Base-by-base conservation (phyloP, 805 yeast species). In the Saturnispora besseyi region DNA sequence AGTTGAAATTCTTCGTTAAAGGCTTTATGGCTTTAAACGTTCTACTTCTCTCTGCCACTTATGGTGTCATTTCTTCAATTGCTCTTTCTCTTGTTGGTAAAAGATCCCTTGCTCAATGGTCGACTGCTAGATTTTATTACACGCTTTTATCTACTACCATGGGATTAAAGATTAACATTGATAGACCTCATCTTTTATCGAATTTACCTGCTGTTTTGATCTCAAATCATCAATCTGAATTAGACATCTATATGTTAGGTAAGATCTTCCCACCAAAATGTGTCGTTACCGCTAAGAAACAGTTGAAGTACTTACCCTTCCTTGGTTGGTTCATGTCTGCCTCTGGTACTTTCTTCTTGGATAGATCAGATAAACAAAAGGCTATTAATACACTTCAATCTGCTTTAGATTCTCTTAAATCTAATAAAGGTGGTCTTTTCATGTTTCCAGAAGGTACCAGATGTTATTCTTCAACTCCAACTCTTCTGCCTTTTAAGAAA, bases 391-490 rank as follows among this genome's bases (percentile, higher is more conserved):
- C 93, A 9, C 77, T 93, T 63, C 82, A 82, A 48, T 65, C 68
- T 12, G 96, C 97, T 4, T 74, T 87, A 48, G 65, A 67, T 10
- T 72, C 72, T 26, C 73, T 93, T 64, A 82, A 81, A 62, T 61
- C 64, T 4, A 72, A 81, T 45, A 79, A 81, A 61, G 82, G 90
- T 58, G 87, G 84, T 13, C 74, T 93, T 24, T 93, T 83, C 76
- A 80, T 93, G 69, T 93, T 90, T 74, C 96, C 98, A 26, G 99
- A 93, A 68, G 99, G 99, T 28, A 93, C 99, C 2, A 79, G 99
- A 67, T 88, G 97, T 0, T 85, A 83, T 55, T 69, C 84, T 10
- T 67, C 77, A 24, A 74, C 74, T 33, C 82, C 95, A 46, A 79
- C 74, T 3, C 68, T 93, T 63, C 74, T 88, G 45, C 95, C 96